phyloP scores from a whole-genome alignment of 1,284 basidiomycete genomes.

The Heterobasidion parviporum region DNA sequence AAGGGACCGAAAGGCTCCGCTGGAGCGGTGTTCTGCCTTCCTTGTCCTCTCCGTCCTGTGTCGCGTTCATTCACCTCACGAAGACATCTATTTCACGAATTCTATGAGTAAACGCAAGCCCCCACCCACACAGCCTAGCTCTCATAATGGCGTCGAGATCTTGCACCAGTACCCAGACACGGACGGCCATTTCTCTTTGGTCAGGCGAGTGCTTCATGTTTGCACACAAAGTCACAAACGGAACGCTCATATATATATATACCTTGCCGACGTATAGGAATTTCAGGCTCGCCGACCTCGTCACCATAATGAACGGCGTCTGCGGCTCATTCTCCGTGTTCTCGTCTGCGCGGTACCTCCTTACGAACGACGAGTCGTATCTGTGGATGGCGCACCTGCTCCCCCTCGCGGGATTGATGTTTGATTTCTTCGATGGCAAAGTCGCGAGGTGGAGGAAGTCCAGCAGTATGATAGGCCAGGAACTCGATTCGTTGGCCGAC shows the following conservation, averaged over 20 bases:
- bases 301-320: conserved; percentile 99
- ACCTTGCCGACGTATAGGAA: conserved; percentile 50
- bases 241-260: background rate
- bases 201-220: conserved; percentile 51
- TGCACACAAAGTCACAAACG: background rate
- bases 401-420: conserved; percentile 93
- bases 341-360: conserved; percentile 83
- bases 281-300: conserved; percentile 95
- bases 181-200: conserved; percentile 91
- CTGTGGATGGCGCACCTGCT: conserved; percentile 83
- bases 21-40: background rate
- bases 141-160: conserved; percentile 16
- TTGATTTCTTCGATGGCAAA: conserved; percentile 97
- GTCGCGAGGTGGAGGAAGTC: conserved; percentile 96
- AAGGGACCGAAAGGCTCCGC: background rate
- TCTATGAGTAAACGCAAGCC: conserved; percentile 26
- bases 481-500: conserved; percentile 95
- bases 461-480: conserved; percentile 95
- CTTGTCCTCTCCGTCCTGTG: background rate
- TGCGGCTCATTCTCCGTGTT: conserved; percentile 96
- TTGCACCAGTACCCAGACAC: conserved; percentile 83
- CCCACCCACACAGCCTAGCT: conserved; percentile 3
- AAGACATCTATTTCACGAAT: conserved; percentile 4
- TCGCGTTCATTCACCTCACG: background rate
- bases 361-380: conserved; percentile 75